phyloP scores from a whole-genome alignment of 1,284 basidiomycete genomes.

The Boletellus sp. region DNA sequence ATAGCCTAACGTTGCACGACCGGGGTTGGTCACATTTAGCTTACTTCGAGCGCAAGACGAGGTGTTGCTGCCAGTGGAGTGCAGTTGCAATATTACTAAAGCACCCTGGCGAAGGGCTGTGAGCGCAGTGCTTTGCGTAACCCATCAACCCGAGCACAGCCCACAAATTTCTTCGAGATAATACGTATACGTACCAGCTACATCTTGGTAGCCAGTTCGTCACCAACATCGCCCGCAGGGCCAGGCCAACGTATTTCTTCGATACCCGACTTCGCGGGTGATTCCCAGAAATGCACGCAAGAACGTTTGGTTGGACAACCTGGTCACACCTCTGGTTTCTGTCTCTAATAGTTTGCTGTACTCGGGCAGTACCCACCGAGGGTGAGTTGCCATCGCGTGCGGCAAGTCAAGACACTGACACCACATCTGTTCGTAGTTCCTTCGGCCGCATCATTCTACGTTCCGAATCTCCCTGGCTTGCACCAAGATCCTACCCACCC shows the following conservation, averaged over 20 bases:
- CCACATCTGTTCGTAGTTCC: slow-evolving; percentile 45
- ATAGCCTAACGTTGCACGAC: no score
- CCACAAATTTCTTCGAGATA: not conserved
- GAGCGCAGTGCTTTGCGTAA: no score
- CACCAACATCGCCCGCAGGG: not conserved
- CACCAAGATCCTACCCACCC: slow-evolving; percentile 69
- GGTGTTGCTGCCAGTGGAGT: no score
- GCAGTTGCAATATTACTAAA: no score
- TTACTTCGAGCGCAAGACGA: no score
- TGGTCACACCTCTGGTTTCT: slow-evolving; percentile 19
- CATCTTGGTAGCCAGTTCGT: not conserved
- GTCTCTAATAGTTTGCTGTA: slow-evolving; percentile 10
- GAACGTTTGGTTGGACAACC: slow-evolving; percentile 1
- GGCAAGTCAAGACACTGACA: not conserved
- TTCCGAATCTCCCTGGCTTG: slow-evolving; percentile 71
- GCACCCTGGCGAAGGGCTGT: no score
- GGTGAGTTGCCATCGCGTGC: slow-evolving; percentile 30
- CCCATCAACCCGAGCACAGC: no score
- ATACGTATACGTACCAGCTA: not conserved
- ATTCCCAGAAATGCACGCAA: slow-evolving; percentile 5
- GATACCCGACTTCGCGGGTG: not conserved
- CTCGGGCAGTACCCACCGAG: slow-evolving; percentile 44
- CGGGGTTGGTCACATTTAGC: no score
- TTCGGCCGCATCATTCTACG: slow-evolving; percentile 83
- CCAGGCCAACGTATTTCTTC: not conserved